Evolutionary conservation across 2,329 filamentous ascomycete species (phyloP).

Genomic region (Aciculosporium take): DNA sequence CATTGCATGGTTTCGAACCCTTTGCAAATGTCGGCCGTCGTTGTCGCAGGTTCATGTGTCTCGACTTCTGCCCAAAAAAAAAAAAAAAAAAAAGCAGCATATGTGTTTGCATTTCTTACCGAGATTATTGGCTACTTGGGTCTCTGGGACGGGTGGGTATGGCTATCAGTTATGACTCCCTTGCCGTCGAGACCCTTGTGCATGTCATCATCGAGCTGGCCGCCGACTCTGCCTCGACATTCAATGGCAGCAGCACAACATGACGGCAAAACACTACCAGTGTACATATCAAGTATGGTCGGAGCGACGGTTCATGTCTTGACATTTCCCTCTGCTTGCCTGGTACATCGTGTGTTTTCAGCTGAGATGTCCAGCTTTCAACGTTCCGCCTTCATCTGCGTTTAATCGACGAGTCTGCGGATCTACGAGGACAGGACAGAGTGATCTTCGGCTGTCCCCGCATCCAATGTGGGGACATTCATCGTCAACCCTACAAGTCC

Average conservation of each 20-base stretch:
- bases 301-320: background rate
- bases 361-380: too few relatives aligned
- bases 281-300: too few relatives aligned
- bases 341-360: too few relatives aligned
- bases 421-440: background rate
- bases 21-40: background rate
- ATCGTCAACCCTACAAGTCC: too few relatives aligned
- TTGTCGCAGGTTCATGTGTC: slow-evolving; percentile 3
- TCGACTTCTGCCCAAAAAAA: background rate
- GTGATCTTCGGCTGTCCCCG: background rate
- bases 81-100: background rate
- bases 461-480: background rate
- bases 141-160: background rate
- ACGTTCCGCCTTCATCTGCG: too few relatives aligned
- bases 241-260: slow-evolving; percentile 1
- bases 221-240: background rate
- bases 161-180: background rate
- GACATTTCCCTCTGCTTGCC: background rate
- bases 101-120: background rate
- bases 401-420: background rate
- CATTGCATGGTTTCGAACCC: background rate
- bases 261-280: background rate
- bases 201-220: background rate
- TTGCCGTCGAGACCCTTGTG: background rate
- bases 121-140: slow-evolving; percentile 1